A percentile compares a stretch with the other conserved stretches of the same genome.
Conservation (phyloP, 2,329 filamentous ascomycete species). For the Phaeophleospora eucalypticola region DNA sequence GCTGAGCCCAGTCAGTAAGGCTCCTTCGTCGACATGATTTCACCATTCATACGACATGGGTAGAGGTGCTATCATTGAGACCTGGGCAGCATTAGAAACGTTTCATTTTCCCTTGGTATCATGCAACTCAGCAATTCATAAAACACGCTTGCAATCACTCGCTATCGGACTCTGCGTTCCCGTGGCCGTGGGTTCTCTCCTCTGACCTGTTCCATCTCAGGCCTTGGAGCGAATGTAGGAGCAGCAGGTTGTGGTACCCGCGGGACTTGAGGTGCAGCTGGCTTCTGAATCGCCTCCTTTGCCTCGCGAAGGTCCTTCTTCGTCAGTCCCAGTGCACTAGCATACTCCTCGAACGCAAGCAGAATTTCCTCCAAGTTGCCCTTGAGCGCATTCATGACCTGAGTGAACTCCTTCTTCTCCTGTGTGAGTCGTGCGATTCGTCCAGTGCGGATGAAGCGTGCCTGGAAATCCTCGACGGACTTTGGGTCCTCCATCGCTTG, state of each 20-base stretch:
- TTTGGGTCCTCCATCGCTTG: not conserved
- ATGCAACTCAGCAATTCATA: too few relatives aligned
- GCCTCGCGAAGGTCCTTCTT: slow-evolving; percentile 69
- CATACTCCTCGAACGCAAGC: slow-evolving; percentile 68
- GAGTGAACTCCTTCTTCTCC: slow-evolving; percentile 15
- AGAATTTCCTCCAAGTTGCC: slow-evolving; percentile 63
- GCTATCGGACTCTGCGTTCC: too few relatives aligned
- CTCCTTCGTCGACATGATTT: too few relatives aligned
- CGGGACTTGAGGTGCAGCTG: not conserved
- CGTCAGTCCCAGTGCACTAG: slow-evolving; percentile 64
- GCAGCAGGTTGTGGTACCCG: not conserved
- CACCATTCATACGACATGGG: too few relatives aligned
- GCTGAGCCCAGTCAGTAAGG: too few relatives aligned
- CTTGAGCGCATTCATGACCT: slow-evolving; percentile 62
- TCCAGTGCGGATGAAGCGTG: not conserved
- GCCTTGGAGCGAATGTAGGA: slow-evolving; percentile 17
- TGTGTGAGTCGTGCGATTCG: not conserved
- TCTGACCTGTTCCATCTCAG: slow-evolving; percentile 15
- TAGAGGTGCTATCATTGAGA: too few relatives aligned
- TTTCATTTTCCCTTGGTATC: too few relatives aligned
- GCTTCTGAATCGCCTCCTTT: slow-evolving; percentile 49
- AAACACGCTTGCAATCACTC: too few relatives aligned
- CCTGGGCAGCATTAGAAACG: too few relatives aligned
- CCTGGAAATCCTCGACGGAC: not conserved
- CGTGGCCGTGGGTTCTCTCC: not conserved